A percentile compares a stretch with the other conserved stretches of the same genome.
Evolutionary conservation across 192 early-diverging fungal species (phyloP).

Genomic region (Podila epigama): DNA sequence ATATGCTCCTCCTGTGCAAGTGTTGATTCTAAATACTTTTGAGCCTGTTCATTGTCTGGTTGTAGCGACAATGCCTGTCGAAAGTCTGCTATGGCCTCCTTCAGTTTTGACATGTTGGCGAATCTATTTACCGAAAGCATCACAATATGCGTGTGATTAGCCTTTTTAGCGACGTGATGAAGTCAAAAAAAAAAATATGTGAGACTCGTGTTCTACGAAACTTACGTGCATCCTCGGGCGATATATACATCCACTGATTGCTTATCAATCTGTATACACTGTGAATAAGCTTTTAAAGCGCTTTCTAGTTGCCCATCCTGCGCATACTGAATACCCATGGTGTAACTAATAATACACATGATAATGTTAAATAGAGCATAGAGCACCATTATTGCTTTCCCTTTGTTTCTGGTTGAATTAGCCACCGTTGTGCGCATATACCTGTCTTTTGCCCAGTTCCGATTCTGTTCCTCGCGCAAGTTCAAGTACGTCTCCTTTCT

Average conservation of each 20-base stretch:
- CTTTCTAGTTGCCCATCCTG: conserved; percentile 32
- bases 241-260: conserved; percentile 34
- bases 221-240: conserved; percentile 51
- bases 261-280: conserved; percentile 35
- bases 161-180: no score
- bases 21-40: conserved; percentile 35
- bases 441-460: conserved; percentile 47
- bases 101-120: conserved; percentile 22
- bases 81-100: conserved; percentile 40
- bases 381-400: background rate
- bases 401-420: background rate
- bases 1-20: conserved; percentile 31
- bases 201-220: background rate
- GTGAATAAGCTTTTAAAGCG: conserved; percentile 39
- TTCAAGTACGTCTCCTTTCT: conserved; percentile 44
- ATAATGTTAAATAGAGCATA: background rate
- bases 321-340: conserved; percentile 22
- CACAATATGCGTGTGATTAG: background rate
- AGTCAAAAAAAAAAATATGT: background rate
- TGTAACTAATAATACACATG: conserved; percentile 3
- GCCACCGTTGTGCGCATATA: background rate
- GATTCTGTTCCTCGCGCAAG: conserved; percentile 43
- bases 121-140: conserved; percentile 16
- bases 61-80: conserved; percentile 30
- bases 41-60: conserved; percentile 23